These are phyloP conservation scores for Leonotis leonurus DNA, from an alignment of 257 asterid genomes.

Conservation along the genomic window DNA sequence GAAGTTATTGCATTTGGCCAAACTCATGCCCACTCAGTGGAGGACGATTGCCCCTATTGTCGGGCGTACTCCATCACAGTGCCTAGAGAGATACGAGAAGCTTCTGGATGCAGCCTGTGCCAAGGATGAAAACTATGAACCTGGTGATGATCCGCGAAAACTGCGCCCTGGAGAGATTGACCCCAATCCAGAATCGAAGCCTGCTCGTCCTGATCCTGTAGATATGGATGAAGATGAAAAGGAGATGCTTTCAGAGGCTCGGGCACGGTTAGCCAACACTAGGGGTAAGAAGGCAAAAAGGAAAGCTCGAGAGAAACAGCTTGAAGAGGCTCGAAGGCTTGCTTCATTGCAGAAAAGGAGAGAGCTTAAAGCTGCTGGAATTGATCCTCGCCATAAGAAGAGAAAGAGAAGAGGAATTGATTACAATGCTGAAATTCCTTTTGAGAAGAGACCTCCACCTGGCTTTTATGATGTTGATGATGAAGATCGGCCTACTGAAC, in stretches of 20 bases:
- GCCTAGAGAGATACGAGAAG: constrained; percentile 93
- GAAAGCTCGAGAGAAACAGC: constrained; percentile 96
- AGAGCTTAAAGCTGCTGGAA: constrained; percentile 96
- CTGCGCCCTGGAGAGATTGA: constrained; percentile 98
- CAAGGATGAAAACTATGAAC: constrained; percentile 93
- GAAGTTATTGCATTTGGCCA: constrained; percentile 89
- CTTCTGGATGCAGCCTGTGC: constrained; percentile 98
- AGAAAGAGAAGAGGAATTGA: constrained; percentile 95
- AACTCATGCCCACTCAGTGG: constrained; percentile 99
- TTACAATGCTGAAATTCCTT: constrained; percentile 92
- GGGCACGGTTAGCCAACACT: constrained; percentile 94
- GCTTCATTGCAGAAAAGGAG: constrained; percentile 98
- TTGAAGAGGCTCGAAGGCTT: constrained; percentile 98
- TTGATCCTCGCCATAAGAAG: constrained; percentile 61
- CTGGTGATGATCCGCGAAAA: constrained; percentile 91
- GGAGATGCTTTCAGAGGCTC: constrained; percentile 99
- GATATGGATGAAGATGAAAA: constrained; percentile 99
- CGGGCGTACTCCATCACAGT: constrained; percentile 96
- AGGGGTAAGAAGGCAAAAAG: constrained; percentile 97
- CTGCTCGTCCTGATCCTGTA: constrained; percentile 99
- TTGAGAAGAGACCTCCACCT: constrained; percentile 95
- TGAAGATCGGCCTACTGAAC: constrained; percentile 76
- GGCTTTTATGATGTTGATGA: constrained; percentile 85
- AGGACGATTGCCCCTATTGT: constrained; percentile 97
- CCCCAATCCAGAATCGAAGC: constrained; percentile 97